A percentile compares a stretch with the other conserved stretches of the same genome.
Evolutionary conservation across 2,329 filamentous ascomycete genomes (phyloP).

Genomic region (Fusarium robinianum): DNA sequence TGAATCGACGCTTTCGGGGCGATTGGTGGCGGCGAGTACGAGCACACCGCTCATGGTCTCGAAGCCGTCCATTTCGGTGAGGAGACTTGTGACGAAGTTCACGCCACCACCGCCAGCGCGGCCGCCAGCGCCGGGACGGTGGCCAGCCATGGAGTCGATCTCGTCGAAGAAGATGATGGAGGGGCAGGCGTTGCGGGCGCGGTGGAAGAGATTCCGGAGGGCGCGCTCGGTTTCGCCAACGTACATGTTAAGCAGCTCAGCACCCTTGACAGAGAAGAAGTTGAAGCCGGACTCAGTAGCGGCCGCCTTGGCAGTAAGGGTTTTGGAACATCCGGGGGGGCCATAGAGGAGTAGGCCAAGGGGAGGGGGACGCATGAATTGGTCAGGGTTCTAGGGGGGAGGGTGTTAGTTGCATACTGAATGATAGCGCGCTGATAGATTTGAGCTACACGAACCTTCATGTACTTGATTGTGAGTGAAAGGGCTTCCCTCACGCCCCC

Average conservation of each 20-base stretch:
- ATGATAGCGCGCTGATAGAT: neutral
- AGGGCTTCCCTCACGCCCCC: conserved; percentile 70
- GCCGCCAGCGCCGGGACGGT: conserved; percentile 51
- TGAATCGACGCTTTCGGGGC: conserved; percentile 82
- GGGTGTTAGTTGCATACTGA: too few species aligned
- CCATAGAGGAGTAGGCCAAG: conserved; percentile 90
- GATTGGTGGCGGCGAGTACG: conserved; percentile 89
- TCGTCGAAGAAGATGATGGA: conserved; percentile 98
- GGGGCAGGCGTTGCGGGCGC: conserved; percentile 82
- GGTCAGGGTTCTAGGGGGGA: conserved; percentile 1
- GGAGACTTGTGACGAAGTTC: conserved; percentile 84
- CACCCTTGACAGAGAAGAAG: conserved; percentile 92
- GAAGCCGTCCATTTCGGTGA: conserved; percentile 97
- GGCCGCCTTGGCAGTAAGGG: conserved; percentile 85
- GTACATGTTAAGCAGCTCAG: conserved; percentile 94
- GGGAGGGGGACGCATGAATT: conserved; percentile 55
- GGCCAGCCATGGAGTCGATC: conserved; percentile 80
- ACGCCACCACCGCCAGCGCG: conserved; percentile 56
- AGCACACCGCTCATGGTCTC: conserved; percentile 82
- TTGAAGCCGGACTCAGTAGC: conserved; percentile 91
- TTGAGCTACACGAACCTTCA: conserved; percentile 36
- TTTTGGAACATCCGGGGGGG: conserved; percentile 93
- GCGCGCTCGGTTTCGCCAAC: conserved; percentile 91
- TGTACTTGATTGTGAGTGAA: conserved; percentile 53
- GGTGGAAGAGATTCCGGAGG: conserved; percentile 81